Evolutionary conservation across 306 rosid species (phyloP), one percentile per base, ranked within the genome.

Genomic region (Ammopiptanthus mongolicus): DNA sequence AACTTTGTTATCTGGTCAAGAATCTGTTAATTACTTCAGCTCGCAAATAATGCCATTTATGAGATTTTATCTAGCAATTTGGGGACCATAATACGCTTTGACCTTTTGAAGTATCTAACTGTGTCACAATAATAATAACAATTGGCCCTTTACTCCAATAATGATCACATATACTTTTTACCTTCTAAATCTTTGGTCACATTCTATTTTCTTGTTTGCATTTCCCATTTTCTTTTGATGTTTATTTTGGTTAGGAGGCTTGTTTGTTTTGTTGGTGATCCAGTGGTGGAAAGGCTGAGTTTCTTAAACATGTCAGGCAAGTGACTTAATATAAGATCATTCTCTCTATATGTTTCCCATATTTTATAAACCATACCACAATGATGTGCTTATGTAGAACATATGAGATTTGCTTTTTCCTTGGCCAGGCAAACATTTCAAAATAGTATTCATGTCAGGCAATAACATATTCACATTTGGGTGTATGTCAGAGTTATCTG

Each of bases 21-120:
- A 65, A 48, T 77, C 31, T 57, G 13, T 65, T 48, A 0, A 33
- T 36, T 33, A 55, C 64, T 56, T 18, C 10, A 14, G 14, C 42
- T 0, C 5, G 13, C 63, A 61, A 39, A 34, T 34, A 50, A 28
- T 31, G 47, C 37, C 14, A 22, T 23, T 55, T 21, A 46, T 80
- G 51, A 37, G 53, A 19, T 59, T 73, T 21, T 36, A 0, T 59
- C 31, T 50, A 48, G 65, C 76, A 74, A 66, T 71, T 59, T 80
- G 58, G 46, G 37, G 65, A 36, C 46, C 19, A 66, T 18, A 12
- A 69, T 34, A 33, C 10, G 18, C 13, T 33, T 64, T 47, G 47
- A 25, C 31, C 14, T 34, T 73, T 68, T 25, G 33, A 50, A 60
- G 56, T 60, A 53, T 56, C 57, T 19, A 5, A 52, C 14, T 25